Base-by-base conservation (phyloP, 2,329 filamentous ascomycete genomes). In the Colletotrichum sp. region DNA sequence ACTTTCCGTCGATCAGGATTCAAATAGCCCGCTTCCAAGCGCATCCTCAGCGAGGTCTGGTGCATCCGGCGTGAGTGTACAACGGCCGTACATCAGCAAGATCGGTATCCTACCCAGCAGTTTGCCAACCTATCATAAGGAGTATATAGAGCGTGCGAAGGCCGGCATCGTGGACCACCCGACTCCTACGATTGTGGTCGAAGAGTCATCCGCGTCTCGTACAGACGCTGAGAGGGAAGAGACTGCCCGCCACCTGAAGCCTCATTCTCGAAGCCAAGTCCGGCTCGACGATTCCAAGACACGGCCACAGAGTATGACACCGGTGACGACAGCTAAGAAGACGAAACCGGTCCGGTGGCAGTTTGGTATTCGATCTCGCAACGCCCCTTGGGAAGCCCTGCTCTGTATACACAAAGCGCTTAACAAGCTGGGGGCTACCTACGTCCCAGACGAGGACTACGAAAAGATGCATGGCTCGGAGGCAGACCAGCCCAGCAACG, bases 331-430 rank as follows among this genome's bases (percentile, higher is more conserved):
- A 30, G 84, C 88, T 5, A 95, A 94, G 87, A 96, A 95, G 83
- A 86, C 89, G 7, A 96, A 95, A 81, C 94, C 94, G 2, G 95
- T 96, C 18, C 95, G 96, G 78, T 99, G 97, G 97, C 97, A 99
- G 83, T 99, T 99, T 82, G 97, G 97, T 72, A 99, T 99, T 77
- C 92, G 97, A 48, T 98, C 95, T 61, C 93, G 97, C 65, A 99
- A 98, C 81, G 94, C 95, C 71, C 97, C 97, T 1, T 95, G 96
- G 80, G 97, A 99, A 84, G 97, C 97, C 0, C 94, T 99, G 84
- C 88, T 98, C 30, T 98, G 96, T 81, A 97, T 99, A 71, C 98
- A 98, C 88, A 96, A 96, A 83, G 96, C 97, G 1, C 88, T 99
- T 58, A 89, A 93, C 76, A 96, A 96, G 79, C 93, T 98, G 81